phyloP scores from a whole-genome alignment of 2,329 filamentous ascomycete genomes.

The Stemphylium vesicarium region DNA sequence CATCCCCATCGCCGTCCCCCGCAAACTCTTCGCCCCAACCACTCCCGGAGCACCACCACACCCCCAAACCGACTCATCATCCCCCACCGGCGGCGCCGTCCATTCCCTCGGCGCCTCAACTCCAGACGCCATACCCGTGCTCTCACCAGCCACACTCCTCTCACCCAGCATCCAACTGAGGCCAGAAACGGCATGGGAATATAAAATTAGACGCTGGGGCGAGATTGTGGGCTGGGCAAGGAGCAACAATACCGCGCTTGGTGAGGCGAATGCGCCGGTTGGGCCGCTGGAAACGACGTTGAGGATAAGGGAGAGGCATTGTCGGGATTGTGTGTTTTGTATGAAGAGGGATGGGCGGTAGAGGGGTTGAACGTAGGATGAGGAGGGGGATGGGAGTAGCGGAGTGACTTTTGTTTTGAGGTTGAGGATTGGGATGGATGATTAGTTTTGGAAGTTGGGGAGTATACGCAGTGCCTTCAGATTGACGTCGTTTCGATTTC shows the following conservation, averaged over 20 bases:
- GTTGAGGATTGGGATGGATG: no score
- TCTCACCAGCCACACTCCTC: neutral
- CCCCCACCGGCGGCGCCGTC: neutral
- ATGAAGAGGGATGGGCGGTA: neutral
- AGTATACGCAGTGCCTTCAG: no score
- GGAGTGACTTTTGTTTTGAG: no score
- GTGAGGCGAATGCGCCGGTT: neutral
- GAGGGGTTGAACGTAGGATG: no score
- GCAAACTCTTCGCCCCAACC: neutral
- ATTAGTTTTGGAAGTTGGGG: no score
- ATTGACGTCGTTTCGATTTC: no score
- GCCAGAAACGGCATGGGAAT: neutral
- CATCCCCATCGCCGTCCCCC: neutral
- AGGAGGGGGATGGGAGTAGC: no score
- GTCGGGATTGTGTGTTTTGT: slow-evolving; percentile 20
- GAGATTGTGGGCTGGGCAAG: neutral
- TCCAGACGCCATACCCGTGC: neutral
- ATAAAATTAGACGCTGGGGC: neutral
- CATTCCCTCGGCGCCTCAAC: neutral
- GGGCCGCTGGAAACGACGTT: slow-evolving; percentile 10
- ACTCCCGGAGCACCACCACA: neutral
- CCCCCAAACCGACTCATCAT: neutral
- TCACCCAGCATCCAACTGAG: neutral
- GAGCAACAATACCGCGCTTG: neutral
- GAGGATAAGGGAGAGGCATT: slow-evolving; percentile 14